Conservation (phyloP, 1,284 basidiomycete genomes). For the Trametes versicolor region DNA sequence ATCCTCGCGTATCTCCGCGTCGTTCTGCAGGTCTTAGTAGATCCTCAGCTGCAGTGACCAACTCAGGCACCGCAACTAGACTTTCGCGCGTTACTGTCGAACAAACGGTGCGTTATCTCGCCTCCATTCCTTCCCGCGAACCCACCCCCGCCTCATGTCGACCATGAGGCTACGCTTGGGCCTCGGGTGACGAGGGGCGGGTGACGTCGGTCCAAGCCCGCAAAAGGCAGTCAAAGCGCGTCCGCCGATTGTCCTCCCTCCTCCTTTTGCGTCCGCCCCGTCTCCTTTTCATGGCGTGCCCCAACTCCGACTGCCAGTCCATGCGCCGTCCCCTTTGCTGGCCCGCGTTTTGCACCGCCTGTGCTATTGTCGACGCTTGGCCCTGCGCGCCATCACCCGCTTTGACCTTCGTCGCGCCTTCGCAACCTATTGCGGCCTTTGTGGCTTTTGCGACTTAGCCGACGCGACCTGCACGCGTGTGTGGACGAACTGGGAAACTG, state of each 20-base stretch:
- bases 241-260: background rate
- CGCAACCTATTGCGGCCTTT: background rate
- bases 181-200: slow-evolving; percentile 13
- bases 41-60: background rate
- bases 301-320: background rate
- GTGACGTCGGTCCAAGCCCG: slow-evolving; percentile 13
- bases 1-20: background rate
- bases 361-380: slow-evolving; percentile 13
- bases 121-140: background rate
- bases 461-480: background rate
- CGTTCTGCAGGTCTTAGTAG: too few species aligned
- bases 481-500: too few species aligned
- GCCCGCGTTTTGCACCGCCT: background rate
- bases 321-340: background rate
- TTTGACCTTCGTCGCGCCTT: background rate
- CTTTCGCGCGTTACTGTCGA: background rate
- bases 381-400: background rate
- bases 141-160: background rate
- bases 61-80: background rate
- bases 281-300: background rate
- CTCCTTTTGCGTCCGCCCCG: background rate
- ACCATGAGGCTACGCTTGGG: background rate
- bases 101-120: slow-evolving; percentile 14
- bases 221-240: slow-evolving; percentile 6
- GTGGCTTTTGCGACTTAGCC: background rate